Evolutionary conservation across 495 filamentous ascomycete genomes (phyloP).

Genomic region (Lineolata rhizophorae): DNA sequence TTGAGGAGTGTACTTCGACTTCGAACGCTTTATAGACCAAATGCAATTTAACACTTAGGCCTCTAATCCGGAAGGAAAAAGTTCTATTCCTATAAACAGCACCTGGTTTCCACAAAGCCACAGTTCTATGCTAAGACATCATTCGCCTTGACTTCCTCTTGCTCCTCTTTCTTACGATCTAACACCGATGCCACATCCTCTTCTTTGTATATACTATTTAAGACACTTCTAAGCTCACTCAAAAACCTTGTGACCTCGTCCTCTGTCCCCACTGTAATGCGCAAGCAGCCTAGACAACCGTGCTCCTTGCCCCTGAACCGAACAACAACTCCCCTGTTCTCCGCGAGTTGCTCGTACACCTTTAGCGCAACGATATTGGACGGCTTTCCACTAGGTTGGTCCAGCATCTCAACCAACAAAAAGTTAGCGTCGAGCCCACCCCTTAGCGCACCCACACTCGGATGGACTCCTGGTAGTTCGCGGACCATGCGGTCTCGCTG

Average conservation of each 20-base stretch:
- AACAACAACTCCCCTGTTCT: slow-evolving; percentile 76
- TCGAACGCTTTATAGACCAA: too few relatives aligned
- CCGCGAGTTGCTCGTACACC: slow-evolving; percentile 66
- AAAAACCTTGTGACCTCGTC: slow-evolving; percentile 62
- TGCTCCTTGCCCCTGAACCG: slow-evolving; percentile 81
- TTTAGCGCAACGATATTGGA: slow-evolving; percentile 56
- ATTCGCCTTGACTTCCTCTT: slow-evolving; percentile 16
- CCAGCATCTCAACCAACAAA: slow-evolving; percentile 67
- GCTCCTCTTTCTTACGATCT: slow-evolving; percentile 9
- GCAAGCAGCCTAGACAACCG: slow-evolving; percentile 69
- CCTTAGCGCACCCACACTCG: slow-evolving; percentile 57
- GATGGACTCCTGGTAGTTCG: slow-evolving; percentile 53
- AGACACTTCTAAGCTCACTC: slow-evolving; percentile 35
- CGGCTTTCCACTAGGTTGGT: slow-evolving; percentile 42
- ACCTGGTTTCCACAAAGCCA: too few relatives aligned
- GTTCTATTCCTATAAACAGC: too few relatives aligned
- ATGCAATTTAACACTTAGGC: too few relatives aligned
- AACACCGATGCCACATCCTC: slow-evolving; percentile 1
- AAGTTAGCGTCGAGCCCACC: slow-evolving; percentile 78
- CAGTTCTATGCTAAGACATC: slow-evolving; percentile 17
- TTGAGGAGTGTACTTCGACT: too few relatives aligned
- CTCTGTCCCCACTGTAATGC: slow-evolving; percentile 85
- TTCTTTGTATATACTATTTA: slow-evolving; percentile 29
- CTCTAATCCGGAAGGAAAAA: too few relatives aligned
- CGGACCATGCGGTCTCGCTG: slow-evolving; percentile 56